Conservation (phyloP, 495 filamentous ascomycete species). For the Aspergillus ostianus region DNA sequence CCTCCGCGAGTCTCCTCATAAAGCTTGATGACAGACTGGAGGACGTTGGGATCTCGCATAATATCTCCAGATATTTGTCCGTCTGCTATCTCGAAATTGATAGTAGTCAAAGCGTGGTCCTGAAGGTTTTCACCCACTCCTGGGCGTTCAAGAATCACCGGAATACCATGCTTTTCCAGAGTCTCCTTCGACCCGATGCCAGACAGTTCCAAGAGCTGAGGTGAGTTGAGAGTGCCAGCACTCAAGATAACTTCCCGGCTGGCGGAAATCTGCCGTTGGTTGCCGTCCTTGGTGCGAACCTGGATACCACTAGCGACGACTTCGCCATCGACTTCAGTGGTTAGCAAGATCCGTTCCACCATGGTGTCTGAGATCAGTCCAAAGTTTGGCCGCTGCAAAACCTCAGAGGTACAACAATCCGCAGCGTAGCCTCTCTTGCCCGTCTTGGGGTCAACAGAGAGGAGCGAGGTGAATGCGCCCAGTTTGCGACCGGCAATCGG, state of each 20-base stretch:
- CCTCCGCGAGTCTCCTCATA: conserved; percentile 32
- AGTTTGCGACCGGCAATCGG: conserved; percentile 21
- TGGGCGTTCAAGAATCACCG: conserved; percentile 33
- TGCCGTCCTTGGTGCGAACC: conserved; percentile 27
- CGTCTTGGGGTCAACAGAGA: conserved; percentile 18
- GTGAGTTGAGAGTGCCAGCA: conserved; percentile 53
- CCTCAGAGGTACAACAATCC: conserved; percentile 24
- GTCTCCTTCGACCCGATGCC: conserved; percentile 47
- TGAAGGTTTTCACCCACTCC: conserved; percentile 47
- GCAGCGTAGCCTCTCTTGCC: conserved; percentile 42
- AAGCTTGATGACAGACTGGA: conserved; percentile 34
- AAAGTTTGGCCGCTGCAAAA: conserved; percentile 44
- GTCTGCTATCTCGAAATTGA: conserved; percentile 43
- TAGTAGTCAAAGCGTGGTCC: conserved; percentile 31
- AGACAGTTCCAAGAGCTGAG: conserved; percentile 57
- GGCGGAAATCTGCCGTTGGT: conserved; percentile 38
- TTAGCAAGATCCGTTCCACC: conserved; percentile 42
- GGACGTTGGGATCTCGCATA: conserved; percentile 37
- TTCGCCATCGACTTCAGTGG: conserved; percentile 11
- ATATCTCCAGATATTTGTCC: conserved; percentile 40
- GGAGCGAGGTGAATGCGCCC: conserved; percentile 22
- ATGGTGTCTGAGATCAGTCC: conserved; percentile 44
- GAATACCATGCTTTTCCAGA: conserved; percentile 30
- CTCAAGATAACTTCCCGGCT: conserved; percentile 55
- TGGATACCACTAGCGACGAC: conserved; percentile 33